phyloP scores from a whole-genome alignment of 805 yeast species.

The Kodamaea leandrae region DNA sequence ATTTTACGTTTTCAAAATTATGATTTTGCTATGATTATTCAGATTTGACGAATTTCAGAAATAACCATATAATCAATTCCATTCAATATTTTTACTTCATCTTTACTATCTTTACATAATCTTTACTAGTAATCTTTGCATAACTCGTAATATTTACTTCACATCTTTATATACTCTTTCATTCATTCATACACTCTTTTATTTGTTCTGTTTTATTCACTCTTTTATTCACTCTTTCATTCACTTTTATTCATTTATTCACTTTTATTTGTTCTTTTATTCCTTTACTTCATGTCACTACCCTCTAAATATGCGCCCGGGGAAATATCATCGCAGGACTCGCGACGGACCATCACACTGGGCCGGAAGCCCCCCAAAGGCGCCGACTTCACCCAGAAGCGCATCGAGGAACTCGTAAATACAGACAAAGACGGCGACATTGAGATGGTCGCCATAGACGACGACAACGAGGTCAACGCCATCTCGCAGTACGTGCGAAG shows the following conservation, averaged over 20 bases:
- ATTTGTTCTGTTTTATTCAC: background rate
- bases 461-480: conserved; percentile 40
- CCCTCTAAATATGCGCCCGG: conserved; percentile 40
- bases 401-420: conserved; percentile 21
- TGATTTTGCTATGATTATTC: no score
- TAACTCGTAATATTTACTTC: no score
- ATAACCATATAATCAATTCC: no score
- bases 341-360: conserved; percentile 23
- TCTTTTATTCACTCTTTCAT: background rate
- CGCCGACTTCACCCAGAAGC: conserved; percentile 20
- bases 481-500: conserved; percentile 40
- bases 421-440: conserved; percentile 27
- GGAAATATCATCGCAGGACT: conserved; percentile 28
- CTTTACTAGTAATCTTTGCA: no score
- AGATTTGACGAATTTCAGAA: no score
- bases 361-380: conserved; percentile 21
- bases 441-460: conserved; percentile 50
- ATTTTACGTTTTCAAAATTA: no score
- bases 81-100: no score
- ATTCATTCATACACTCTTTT: background rate
- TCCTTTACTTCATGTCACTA: conserved; percentile 15
- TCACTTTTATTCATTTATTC: no score
- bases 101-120: no score
- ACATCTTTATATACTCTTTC: no score
- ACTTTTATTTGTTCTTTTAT: background rate